Evolutionary conservation across 352 stramenopile species (phyloP).

Genomic region (Phytophthora nicotianae): DNA sequence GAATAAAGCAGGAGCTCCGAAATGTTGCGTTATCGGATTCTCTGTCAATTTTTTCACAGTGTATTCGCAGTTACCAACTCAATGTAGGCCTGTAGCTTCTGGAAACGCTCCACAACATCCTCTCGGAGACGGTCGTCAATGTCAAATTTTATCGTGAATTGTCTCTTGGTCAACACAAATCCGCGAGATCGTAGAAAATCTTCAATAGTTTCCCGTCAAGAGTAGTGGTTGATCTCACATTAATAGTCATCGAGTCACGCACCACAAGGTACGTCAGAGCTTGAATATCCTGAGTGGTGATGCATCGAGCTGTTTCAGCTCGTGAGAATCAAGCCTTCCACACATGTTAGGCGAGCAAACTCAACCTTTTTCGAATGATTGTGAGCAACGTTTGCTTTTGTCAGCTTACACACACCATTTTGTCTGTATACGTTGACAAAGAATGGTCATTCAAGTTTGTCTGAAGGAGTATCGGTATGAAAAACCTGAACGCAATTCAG

Average conservation of each 20-base stretch:
- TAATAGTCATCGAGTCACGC: neutral
- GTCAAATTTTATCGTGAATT: neutral
- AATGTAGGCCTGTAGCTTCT: no score
- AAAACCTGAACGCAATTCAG: slow-evolving; percentile 8
- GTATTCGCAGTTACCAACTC: neutral
- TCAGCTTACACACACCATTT: slow-evolving; percentile 5
- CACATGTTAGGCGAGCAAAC: neutral
- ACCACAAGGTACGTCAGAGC: neutral
- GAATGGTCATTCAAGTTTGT: slow-evolving; percentile 5
- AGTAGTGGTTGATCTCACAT: neutral
- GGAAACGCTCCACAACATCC: no score
- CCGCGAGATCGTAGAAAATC: neutral
- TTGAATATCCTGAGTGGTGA: neutral
- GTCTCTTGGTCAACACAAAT: neutral
- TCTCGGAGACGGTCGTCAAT: neutral
- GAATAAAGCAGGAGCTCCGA: no score
- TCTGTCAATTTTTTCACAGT: no score
- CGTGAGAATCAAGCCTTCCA: neutral
- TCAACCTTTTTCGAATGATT: slow-evolving; percentile 10
- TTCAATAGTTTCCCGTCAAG: neutral
- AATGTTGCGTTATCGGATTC: no score
- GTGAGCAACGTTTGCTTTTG: slow-evolving; percentile 5
- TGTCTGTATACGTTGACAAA: slow-evolving; percentile 9
- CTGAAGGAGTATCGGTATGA: neutral
- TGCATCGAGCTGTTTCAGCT: neutral